Evolutionary conservation across 2,329 filamentous ascomycete species (phyloP).

Genomic region (Alternaria brassicicola): DNA sequence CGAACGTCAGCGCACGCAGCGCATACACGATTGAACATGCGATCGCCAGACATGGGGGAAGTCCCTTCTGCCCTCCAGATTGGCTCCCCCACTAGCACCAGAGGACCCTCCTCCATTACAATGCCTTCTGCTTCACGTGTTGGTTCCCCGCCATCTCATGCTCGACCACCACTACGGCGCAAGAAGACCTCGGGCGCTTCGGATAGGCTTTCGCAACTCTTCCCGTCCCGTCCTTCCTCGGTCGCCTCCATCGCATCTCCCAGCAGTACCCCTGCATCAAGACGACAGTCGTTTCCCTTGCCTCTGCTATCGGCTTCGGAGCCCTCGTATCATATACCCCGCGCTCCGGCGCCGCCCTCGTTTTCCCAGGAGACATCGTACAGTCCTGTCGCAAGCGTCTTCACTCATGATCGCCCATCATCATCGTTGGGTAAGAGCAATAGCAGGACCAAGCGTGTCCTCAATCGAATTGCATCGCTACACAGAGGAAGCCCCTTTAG

Average conservation of each 20-base stretch:
- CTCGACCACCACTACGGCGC: constrained; percentile 33
- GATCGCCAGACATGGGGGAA: constrained; percentile 30
- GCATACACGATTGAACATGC: neutral
- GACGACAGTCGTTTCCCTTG: constrained; percentile 40
- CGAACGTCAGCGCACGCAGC: neutral
- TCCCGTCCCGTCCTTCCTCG: constrained; percentile 42
- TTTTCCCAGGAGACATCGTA: constrained; percentile 43
- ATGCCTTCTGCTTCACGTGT: constrained; percentile 40
- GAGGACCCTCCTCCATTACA: constrained; percentile 25
- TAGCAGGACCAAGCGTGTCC: constrained; percentile 37
- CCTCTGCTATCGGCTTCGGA: constrained; percentile 37
- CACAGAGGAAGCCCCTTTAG: constrained; percentile 24
- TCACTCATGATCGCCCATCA: constrained; percentile 24
- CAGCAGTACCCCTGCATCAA: constrained; percentile 22
- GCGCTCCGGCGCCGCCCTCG: constrained; percentile 40
- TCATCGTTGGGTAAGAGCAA: constrained; percentile 24
- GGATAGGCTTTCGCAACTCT: constrained; percentile 46
- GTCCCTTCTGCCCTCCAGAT: constrained; percentile 41
- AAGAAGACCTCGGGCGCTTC: constrained; percentile 41
- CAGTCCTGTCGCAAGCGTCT: constrained; percentile 27
- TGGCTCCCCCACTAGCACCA: constrained; percentile 31
- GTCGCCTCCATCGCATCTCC: constrained; percentile 32
- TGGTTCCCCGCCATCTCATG: constrained; percentile 29
- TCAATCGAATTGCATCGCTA: constrained; percentile 42
- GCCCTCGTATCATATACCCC: constrained; percentile 37